phyloP scores from a whole-genome alignment of 2,329 filamentous ascomycete species.

The Curvularia spicifera region DNA sequence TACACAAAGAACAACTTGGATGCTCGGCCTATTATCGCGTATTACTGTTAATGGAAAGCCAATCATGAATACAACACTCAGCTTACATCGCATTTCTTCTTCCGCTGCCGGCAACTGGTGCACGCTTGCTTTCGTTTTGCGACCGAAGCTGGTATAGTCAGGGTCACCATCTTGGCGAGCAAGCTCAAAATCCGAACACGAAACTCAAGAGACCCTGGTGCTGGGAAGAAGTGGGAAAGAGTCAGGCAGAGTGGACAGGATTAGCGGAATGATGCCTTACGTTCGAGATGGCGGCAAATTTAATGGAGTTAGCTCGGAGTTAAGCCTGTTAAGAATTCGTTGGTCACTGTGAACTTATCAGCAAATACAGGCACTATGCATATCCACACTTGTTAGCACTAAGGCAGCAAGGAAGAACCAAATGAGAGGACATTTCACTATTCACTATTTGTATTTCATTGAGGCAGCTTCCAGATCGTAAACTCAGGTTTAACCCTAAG shows the following conservation, averaged over 20 bases:
- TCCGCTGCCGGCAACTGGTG: slow-evolving; percentile 42
- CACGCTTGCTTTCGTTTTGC: slow-evolving; percentile 46
- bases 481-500: too few species aligned
- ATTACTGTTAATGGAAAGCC: slow-evolving; percentile 10
- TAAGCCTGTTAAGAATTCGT: neutral
- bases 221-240: neutral
- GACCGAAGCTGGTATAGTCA: slow-evolving; percentile 33
- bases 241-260: neutral
- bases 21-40: slow-evolving; percentile 26
- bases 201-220: neutral
- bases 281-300: neutral
- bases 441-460: too few species aligned
- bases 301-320: slow-evolving; percentile 16
- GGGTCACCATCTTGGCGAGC: slow-evolving; percentile 23
- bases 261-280: neutral
- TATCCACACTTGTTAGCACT: too few species aligned
- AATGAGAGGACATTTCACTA: too few species aligned
- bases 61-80: slow-evolving; percentile 6
- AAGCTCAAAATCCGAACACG: neutral
- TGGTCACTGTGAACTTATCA: too few species aligned
- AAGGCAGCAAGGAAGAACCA: too few species aligned
- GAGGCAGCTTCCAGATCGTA: too few species aligned
- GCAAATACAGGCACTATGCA: too few species aligned
- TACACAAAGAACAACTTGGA: slow-evolving; percentile 34
- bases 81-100: slow-evolving; percentile 43